These are phyloP conservation scores for Chondrostereum purpureum DNA, from an alignment of 1,284 basidiomycete species.

Conservation along the genomic window DNA sequence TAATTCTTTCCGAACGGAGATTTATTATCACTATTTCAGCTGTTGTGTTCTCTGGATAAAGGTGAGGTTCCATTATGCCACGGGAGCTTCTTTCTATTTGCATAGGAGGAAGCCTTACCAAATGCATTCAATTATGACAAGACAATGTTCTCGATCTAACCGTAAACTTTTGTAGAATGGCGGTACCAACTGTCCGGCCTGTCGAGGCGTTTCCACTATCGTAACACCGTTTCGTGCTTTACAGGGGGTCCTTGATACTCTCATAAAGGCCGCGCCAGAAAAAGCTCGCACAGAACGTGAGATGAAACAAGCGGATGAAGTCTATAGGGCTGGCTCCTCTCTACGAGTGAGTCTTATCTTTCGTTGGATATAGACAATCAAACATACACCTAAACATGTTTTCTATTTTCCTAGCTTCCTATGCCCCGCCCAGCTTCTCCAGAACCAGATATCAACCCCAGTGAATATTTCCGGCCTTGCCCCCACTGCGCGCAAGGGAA, in stretches of 20 bases:
- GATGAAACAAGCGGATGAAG: conserved; percentile 67
- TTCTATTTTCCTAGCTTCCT: conserved; percentile 56
- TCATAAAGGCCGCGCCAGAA: conserved; percentile 59
- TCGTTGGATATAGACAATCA: too few species aligned
- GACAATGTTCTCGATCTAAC: conserved; percentile 8
- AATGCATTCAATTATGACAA: too few species aligned
- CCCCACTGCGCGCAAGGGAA: conserved; percentile 66
- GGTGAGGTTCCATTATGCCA: conserved; percentile 38
- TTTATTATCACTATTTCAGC: conserved; percentile 28
- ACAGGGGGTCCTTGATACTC: conserved; percentile 61
- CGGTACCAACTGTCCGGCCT: conserved; percentile 73
- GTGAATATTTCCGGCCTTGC: conserved; percentile 64
- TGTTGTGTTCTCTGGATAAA: conserved; percentile 73
- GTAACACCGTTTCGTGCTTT: conserved; percentile 65
- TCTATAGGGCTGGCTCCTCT: conserved; percentile 56
- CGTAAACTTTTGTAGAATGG: conserved; percentile 57
- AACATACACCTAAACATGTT: conserved; percentile 1
- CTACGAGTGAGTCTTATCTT: conserved; percentile 63
- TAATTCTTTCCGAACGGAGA: conserved; percentile 11
- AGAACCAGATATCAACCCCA: conserved; percentile 59
- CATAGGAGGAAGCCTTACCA: too few species aligned
- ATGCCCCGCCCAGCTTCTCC: conserved; percentile 67
- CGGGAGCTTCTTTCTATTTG: background rate
- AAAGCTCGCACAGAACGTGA: conserved; percentile 59
- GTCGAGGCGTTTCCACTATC: conserved; percentile 56